Evolutionary conservation across 768 basidiomycete species (phyloP).

Genomic region (Aureoboletus auriporus): DNA sequence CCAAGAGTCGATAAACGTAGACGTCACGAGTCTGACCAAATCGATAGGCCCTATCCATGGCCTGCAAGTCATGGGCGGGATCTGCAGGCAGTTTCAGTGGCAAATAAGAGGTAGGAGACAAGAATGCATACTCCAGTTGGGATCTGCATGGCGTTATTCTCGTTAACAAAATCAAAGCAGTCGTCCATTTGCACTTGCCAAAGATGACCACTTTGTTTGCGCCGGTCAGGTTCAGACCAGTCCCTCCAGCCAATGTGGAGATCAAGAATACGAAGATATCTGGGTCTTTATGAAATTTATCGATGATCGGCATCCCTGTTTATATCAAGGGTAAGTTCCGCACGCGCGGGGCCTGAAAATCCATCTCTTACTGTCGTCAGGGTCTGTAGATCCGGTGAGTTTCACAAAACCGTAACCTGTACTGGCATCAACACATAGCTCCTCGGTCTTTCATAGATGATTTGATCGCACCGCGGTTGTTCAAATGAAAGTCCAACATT

Average conservation of each 20-base stretch:
- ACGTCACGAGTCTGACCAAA: slow-evolving; percentile 88
- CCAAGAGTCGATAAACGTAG: slow-evolving; percentile 75
- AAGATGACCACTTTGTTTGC: slow-evolving; percentile 96
- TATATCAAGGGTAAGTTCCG: background rate
- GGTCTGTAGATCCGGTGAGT: slow-evolving; percentile 75
- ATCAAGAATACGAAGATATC: slow-evolving; percentile 80
- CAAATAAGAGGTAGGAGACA: background rate
- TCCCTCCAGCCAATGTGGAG: slow-evolving; percentile 88
- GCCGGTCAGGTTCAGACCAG: slow-evolving; percentile 84
- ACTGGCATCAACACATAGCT: background rate
- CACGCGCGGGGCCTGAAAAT: background rate
- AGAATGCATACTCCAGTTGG: slow-evolving; percentile 85
- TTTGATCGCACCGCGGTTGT: slow-evolving; percentile 39
- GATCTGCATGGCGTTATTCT: slow-evolving; percentile 46
- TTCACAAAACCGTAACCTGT: slow-evolving; percentile 61
- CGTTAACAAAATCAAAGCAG: background rate
- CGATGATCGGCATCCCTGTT: slow-evolving; percentile 82
- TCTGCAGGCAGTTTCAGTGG: slow-evolving; percentile 46
- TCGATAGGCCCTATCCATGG: slow-evolving; percentile 83
- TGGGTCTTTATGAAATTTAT: slow-evolving; percentile 73
- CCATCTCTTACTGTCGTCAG: slow-evolving; percentile 54
- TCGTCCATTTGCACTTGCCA: slow-evolving; percentile 39
- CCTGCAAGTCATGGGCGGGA: slow-evolving; percentile 92
- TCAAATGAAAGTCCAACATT: slow-evolving; percentile 77
- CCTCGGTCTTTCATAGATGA: background rate